Base-by-base conservation (phyloP, 768 basidiomycete genomes). In the Tulasnella sp. region DNA sequence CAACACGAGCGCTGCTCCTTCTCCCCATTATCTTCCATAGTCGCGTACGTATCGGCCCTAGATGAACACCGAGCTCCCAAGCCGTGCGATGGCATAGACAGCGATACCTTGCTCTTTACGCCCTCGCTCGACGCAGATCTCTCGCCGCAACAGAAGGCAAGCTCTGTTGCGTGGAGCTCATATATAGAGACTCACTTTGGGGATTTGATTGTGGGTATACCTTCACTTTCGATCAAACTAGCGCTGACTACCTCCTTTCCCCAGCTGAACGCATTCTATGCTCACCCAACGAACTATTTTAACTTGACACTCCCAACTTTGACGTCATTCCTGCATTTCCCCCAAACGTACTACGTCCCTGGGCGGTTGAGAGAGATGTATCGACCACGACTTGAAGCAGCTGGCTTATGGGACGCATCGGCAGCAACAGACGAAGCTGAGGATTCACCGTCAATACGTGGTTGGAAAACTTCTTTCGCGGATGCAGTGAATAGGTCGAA, bases 271-370 rank as follows among this genome's bases (percentile, higher is more conserved):
- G 75, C 76, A 62, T 73, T 85, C 30, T 90, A 82, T 66, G 79
- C 84, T 10, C 72, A 78, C 34, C 71, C 77, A 15, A 74, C 73
- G 32, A 91, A 91, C 64, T 90, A 85, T 77, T 70, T 66, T 59
- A 71, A 73, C 9, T 64, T 86, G 58, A 85, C 78, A 10, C 76
- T 77, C 34, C 78, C 77, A 3, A 70, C 75, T 0, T 70, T 90
- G 42, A 79, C 77, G 0, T 76, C 77, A 4, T 69, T 82, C 64
- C 80, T 85, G 56, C 77, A 80, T 13, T 56, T 84, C 2, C 88
- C 86, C 0, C 85, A 86, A 65, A 77, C 81, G 8, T 90, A 87
- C 67, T 91, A 85, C 66, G 79, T 86, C 5, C 83, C 87, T 0
- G 66, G 69, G 4, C 78, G 86, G 17, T 76, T 89, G 30, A 78